Base-by-base conservation (phyloP, 495 filamentous ascomycete species). In the Rostrohypoxylon terebratum region DNA sequence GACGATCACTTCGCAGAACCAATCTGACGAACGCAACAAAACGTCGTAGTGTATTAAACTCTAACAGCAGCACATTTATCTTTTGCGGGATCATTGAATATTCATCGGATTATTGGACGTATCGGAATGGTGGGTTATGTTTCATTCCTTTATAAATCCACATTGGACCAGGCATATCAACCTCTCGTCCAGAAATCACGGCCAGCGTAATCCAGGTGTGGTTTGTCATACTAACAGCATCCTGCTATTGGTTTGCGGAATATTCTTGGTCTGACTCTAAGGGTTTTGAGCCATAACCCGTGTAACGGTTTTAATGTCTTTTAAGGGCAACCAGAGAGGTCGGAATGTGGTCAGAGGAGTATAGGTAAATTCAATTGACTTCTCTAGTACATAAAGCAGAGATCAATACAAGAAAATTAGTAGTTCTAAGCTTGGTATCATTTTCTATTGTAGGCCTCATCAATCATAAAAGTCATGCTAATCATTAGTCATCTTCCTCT, bases 21-120 rank as follows among this genome's bases (percentile, higher is more conserved):
- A 11, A 69, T 72, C 14, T 76, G 54, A 75, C 59, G 16, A 13
- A 31, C 10, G 36, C 21, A 10, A 33, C 66, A 5, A 18, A 34
- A 23, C 25, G 11, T 25, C 31, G 8, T 36, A 31, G 20, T 18
- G 45, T 18, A 63, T 9, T 47, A 53, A 10, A 20, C 38, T 14
- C 23, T 33, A 25, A 14, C 23, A 34, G 23, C 21, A 60, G 44
- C 23, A 14, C 34, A 55, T 63, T 51, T 36, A 44, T 31, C 14
- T 44, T 63, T 65, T 65, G 61, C 36, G 42, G 55, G 60, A 68
- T 68, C 62, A 73, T 73, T 73, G 71, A 73, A 73, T 73, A 73
- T 60, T 28, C 71, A 69, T 62, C 48, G 57, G 66, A 66, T 73
- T 69, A 73, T 73, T 73, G 71, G 71, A 20, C 51, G 45, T 38